Base-by-base conservation (phyloP, 495 filamentous ascomycete species). In the Penicillium lividum region DNA sequence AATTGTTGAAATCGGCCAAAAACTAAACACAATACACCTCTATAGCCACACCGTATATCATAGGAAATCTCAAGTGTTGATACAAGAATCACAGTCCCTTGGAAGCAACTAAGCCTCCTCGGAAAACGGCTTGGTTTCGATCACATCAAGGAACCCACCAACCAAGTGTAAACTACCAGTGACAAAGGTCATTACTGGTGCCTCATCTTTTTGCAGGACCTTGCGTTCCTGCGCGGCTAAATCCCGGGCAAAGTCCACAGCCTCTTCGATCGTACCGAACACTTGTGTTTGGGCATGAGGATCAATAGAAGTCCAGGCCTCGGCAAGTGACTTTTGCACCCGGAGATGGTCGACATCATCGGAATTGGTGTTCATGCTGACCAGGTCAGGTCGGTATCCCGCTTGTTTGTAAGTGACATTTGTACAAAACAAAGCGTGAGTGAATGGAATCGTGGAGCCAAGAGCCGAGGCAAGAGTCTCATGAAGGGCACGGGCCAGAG, bases 121-220 rank as follows among this genome's bases (percentile, higher is more conserved):
- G 1, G 18, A 52, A 38, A 46, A 62, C 6, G 75, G 72, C 49
- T 80, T 80, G n/a, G 77, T 80, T 67, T 92, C 90, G 51, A 98
- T 75, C 5, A 88, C 84, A 69, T 89, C 88, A 30, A 97, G 72
- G 57, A 92, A 77, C 0, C 89, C 88, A 4, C 93, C 92, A 1
- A 96, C 90, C 8, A 98, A 80, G 76, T 97, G 91, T 57, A 97
- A 79, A 68, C 92, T 96, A 6, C 93, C 93, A 18, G 93, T 97
- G 31, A 91, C 80, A 65, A 83, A 74, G 6, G 78, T 76, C 78
- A 77, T 79, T 10, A 80, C 74, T 16, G 75, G 71, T 1, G 73
- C 63, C 56, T 76, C 76, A 27, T 75, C 69, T 8, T 70, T 60
- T 22, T 57, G 68, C 0, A 69, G 45, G 18, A 57, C 60, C n/a